Evolutionary conservation across 768 basidiomycete species (phyloP).

Genomic region (Myochromella boudieri): DNA sequence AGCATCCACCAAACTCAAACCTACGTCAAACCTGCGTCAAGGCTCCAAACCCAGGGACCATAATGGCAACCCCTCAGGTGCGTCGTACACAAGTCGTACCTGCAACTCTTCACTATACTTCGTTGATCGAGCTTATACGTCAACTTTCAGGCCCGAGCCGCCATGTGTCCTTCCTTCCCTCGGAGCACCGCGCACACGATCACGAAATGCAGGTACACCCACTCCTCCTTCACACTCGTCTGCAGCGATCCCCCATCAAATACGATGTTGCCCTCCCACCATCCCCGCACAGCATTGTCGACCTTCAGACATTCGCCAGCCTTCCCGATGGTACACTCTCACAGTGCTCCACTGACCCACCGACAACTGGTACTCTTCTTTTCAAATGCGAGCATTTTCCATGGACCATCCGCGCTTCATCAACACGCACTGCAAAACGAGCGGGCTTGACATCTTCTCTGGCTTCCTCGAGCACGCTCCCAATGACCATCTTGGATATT

Average conservation of each 20-base stretch:
- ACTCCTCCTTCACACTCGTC: conserved; percentile 3
- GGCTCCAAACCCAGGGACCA: conserved; percentile 6
- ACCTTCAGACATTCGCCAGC: not conserved
- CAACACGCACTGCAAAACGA: not conserved
- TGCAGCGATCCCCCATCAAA: not conserved
- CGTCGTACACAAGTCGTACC: no score
- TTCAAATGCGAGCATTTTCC: conserved; percentile 12
- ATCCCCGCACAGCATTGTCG: conserved; percentile 2
- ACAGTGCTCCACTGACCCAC: conserved; percentile 13
- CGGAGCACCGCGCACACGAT: conserved; percentile 5
- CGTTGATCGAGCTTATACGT: conserved; percentile 6
- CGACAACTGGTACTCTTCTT: not conserved
- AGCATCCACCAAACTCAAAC: conserved; percentile 2
- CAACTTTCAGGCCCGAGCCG: not conserved
- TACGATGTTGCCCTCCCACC: conserved; percentile 15
- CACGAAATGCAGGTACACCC: conserved; percentile 7
- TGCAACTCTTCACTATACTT: conserved; percentile 1
- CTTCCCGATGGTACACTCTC: conserved; percentile 5
- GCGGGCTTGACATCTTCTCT: conserved; percentile 7
- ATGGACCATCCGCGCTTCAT: conserved; percentile 12
- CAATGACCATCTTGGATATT: conserved; percentile 63
- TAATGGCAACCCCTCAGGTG: conserved; percentile 3
- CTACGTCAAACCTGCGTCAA: not conserved
- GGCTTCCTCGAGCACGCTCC: conserved; percentile 11
- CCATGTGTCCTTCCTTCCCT: conserved; percentile 12